Percentiles rank a stretch among this genome's conserved stretches.
These are phyloP conservation scores for Phalaenopsis hybrid DNA, from an alignment of 116 monocot genomes.

Conservation along the genomic window DNA sequence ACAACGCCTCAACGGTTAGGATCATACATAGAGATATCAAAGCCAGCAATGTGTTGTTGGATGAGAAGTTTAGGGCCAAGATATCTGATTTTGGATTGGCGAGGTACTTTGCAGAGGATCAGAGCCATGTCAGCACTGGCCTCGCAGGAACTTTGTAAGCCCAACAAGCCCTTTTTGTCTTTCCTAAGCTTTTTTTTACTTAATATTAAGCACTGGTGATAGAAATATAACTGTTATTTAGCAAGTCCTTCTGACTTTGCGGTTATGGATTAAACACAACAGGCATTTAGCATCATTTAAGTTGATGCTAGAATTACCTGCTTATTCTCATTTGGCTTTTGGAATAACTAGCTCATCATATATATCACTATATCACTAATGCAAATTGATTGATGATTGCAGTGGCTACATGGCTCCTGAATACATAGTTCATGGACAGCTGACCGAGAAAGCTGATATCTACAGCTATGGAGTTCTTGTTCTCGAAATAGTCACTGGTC, in stretches of 20 bases:
- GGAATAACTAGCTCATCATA: no score
- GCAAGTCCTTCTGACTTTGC: no score
- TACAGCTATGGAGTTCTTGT: conserved; percentile 35
- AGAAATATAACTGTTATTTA: neutral
- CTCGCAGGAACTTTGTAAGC: conserved; percentile 60
- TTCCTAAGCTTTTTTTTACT: neutral
- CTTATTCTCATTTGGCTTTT: no score
- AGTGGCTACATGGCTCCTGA: conserved; percentile 57
- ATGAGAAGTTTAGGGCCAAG: no score
- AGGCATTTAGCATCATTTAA: no score
- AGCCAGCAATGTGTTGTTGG: no score
- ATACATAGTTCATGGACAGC: conserved; percentile 40
- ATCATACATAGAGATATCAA: conserved; percentile 15
- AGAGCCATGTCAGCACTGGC: conserved; percentile 46
- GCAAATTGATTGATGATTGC: neutral
- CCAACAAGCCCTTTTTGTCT: neutral
- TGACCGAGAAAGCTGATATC: conserved; percentile 44
- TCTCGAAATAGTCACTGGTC: conserved; percentile 37
- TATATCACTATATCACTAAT: no score
- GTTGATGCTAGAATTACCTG: no score
- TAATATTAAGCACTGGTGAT: neutral
- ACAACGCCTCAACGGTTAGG: conserved; percentile 52
- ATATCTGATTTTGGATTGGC: conserved; percentile 45
- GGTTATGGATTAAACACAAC: no score
- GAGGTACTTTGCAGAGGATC: conserved; percentile 33